phyloP scores from a whole-genome alignment of 768 basidiomycete genomes.

The Hortiboletus campestris region DNA sequence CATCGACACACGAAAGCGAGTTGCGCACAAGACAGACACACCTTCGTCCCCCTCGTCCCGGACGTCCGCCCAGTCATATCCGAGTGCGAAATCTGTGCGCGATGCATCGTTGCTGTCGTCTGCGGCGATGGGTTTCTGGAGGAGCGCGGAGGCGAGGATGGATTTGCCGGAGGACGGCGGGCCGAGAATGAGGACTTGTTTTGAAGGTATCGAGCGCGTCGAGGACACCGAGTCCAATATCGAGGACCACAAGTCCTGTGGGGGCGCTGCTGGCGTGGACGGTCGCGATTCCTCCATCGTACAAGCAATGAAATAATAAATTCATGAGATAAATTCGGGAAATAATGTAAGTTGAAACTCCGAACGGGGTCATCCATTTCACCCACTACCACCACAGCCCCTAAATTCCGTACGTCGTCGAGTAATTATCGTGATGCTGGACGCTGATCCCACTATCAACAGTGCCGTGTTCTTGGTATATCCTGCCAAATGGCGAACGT shows the following conservation, averaged over 20 bases:
- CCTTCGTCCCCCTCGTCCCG: slow-evolving; percentile 95
- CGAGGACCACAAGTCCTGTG: slow-evolving; percentile 87
- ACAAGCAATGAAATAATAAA: neutral
- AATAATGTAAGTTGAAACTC: slow-evolving; percentile 24
- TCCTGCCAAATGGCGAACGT: too few species aligned
- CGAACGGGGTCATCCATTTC: slow-evolving; percentile 2
- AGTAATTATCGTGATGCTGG: too few species aligned
- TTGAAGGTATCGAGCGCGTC: slow-evolving; percentile 77
- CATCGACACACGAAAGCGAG: neutral
- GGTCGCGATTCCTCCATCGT: slow-evolving; percentile 50
- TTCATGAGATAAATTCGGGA: neutral
- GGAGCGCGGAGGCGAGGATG: slow-evolving; percentile 63
- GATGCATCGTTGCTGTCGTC: slow-evolving; percentile 60
- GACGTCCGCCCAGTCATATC: slow-evolving; percentile 91
- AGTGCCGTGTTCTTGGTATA: too few species aligned
- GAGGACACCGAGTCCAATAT: slow-evolving; percentile 88
- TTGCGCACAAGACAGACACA: slow-evolving; percentile 32
- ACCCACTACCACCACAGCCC: too few species aligned
- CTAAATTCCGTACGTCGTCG: too few species aligned
- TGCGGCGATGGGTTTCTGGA: slow-evolving; percentile 57
- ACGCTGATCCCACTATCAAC: too few species aligned
- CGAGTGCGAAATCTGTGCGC: slow-evolving; percentile 76
- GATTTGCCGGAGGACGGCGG: slow-evolving; percentile 79
- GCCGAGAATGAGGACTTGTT: slow-evolving; percentile 84
- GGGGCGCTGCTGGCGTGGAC: slow-evolving; percentile 70